phyloP scores from a whole-genome alignment of 345 rosid species.

The Syzygium jambos region DNA sequence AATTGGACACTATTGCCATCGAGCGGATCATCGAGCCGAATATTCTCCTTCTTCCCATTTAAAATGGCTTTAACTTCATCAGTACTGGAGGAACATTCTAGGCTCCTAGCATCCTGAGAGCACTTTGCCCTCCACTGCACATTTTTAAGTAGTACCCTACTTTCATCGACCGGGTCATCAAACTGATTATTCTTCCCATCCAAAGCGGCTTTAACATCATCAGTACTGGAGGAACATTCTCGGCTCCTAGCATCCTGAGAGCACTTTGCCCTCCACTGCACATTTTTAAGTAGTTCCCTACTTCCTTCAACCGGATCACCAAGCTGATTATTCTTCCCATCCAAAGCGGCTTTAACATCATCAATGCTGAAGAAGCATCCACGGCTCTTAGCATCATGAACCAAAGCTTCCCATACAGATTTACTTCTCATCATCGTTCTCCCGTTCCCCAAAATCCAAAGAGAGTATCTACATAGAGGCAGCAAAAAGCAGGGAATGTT shows the following conservation, averaged over 20 bases:
- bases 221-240: neutral
- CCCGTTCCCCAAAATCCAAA: constrained; percentile 19
- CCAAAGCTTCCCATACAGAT: constrained; percentile 11
- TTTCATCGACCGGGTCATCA: neutral
- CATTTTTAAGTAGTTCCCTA: fast-evolving
- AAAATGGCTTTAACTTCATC: neutral
- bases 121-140: neutral
- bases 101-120: neutral
- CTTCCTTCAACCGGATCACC: neutral
- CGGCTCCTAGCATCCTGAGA: neutral
- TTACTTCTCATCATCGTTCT: constrained; percentile 4
- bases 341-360: neutral
- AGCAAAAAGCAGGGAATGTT: neutral
- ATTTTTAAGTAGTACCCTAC: neutral
- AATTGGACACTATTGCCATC: constrained; percentile 11
- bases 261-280: neutral
- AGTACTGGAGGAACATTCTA: neutral
- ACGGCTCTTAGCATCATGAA: constrained; percentile 10
- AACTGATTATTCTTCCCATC: neutral
- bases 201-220: neutral
- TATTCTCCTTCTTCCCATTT: neutral
- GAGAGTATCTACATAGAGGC: constrained; percentile 11
- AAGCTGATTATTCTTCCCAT: neutral
- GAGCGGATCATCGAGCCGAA: constrained; percentile 24
- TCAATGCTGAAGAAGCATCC: constrained; percentile 8